Base-by-base conservation (phyloP, 352 stramenopile genomes). In the Globisporangium emineosum region DNA sequence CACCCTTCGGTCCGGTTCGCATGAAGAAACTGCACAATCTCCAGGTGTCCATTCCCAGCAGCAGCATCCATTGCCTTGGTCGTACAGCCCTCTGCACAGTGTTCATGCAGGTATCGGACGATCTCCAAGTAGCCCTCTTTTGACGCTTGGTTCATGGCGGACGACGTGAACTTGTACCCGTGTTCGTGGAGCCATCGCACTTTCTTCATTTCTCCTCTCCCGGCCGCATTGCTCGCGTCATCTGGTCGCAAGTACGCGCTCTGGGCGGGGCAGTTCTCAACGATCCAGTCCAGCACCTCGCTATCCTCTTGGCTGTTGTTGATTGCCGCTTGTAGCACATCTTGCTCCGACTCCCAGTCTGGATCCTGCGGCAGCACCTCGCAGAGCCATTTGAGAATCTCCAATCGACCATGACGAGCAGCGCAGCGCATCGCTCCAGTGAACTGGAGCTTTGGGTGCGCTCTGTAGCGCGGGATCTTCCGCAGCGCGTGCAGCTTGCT, bases 131-230 rank as follows among this genome's bases (percentile, higher is more conserved):
- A 57, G 8, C 51, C 51, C 5, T 57, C 27, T 15, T 57, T 57
- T 7, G 51, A 13, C 12, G 51, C 51, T 42, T 57, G 51, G 27
- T 57, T 57, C 29, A 57, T 57, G 1, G 51, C 51, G 0, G 51
- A 57, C 0, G 51, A 42, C 6, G 51, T 42, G 2, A 42, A 57
- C 17, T 21, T 17, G 27, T 57, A 57, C 13, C 51, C 51, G 29
- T 57, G 51, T 2, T 57, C 51, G 29, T 57, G 51, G 29, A 57
- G 51, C 51, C 51, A 57, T 42, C 29, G 51, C 17, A 57, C 51
- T 2, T 42, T 33, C 27, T 40, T 19, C 8, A 27, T 42, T 19
- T 42, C 51, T 10, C 51, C 51, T 27, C 51, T n/a, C n/a, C 51
- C 51, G 1, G 51, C 51, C 3, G 29, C 21, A 7, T 29, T 33